phyloP scores from a whole-genome alignment of 352 stramenopile genomes.

The Phytophthora sojae region DNA sequence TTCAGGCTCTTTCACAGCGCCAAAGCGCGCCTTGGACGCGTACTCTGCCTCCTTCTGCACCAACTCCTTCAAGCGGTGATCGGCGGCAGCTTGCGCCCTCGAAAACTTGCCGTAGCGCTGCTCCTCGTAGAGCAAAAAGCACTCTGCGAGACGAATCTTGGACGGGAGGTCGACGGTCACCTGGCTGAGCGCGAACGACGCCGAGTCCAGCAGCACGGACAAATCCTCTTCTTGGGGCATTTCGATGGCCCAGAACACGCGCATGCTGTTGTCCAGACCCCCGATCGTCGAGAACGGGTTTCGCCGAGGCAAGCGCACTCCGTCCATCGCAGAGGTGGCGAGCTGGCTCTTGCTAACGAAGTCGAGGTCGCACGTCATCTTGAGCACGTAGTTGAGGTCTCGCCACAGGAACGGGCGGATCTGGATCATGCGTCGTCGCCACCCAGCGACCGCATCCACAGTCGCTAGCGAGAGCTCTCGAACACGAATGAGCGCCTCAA shows the following conservation, averaged over 20 bases:
- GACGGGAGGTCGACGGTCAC: constrained; percentile 50
- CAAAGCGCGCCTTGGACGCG: no score
- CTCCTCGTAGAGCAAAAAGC: constrained; percentile 70
- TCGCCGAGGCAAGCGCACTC: constrained; percentile 55
- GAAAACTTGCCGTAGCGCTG: constrained; percentile 49
- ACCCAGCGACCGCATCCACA: constrained; percentile 66
- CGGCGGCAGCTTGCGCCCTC: constrained; percentile 39
- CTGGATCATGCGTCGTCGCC: constrained; percentile 69
- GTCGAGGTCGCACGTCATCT: constrained; percentile 74
- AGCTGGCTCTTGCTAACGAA: constrained; percentile 79
- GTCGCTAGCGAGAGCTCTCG: constrained; percentile 56
- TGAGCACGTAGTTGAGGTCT: constrained; percentile 70
- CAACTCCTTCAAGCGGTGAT: constrained; percentile 61
- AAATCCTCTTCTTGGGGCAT: constrained; percentile 65
- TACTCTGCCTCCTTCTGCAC: constrained; percentile 72
- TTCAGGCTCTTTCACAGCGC: no score
- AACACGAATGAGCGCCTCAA: constrained; percentile 60
- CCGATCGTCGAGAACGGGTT: constrained; percentile 82
- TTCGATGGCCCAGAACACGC: constrained; percentile 56
- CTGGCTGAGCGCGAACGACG: constrained; percentile 46
- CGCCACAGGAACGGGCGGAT: constrained; percentile 67
- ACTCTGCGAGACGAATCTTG: constrained; percentile 63
- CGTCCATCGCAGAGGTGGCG: constrained; percentile 60
- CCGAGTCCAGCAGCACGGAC: constrained; percentile 62
- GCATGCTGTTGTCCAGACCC: constrained; percentile 72